phyloP scores from a whole-genome alignment of 352 stramenopile species.

The Halophytophthora polymorphica region DNA sequence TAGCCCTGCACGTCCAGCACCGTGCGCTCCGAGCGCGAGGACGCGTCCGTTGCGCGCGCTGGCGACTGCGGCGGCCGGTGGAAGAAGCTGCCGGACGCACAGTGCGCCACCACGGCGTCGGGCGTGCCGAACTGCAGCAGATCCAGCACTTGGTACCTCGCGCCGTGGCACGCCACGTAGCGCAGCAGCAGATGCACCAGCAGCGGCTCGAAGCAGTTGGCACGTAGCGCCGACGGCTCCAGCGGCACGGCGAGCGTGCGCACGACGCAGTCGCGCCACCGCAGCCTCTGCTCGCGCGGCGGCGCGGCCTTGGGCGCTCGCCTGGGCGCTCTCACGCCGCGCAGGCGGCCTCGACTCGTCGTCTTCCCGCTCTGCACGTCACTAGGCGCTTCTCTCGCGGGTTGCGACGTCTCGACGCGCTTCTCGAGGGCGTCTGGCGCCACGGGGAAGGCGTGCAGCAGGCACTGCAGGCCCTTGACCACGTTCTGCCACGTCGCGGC shows the following conservation, averaged over 20 bases:
- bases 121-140: conserved; percentile 83
- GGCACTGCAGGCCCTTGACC: conserved; percentile 75
- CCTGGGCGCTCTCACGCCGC: background rate
- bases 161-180: conserved; percentile 82
- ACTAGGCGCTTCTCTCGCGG: no score
- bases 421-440: conserved; percentile 17
- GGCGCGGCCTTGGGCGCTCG: conserved; percentile 9
- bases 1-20: conserved; percentile 40
- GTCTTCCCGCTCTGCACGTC: no score
- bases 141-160: conserved; percentile 80
- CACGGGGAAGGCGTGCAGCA: conserved; percentile 58
- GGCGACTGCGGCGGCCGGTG: conserved; percentile 31
- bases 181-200: conserved; percentile 76
- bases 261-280: conserved; percentile 43
- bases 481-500: conserved; percentile 66
- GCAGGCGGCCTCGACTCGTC: no score
- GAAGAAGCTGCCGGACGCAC: conserved; percentile 74
- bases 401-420: background rate
- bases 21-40: conserved; percentile 18
- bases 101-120: conserved; percentile 79
- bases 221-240: conserved; percentile 56
- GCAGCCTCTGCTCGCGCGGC: conserved; percentile 8
- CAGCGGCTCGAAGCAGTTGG: conserved; percentile 68
- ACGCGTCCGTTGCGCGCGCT: background rate
- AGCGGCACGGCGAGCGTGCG: conserved; percentile 54